Base-by-base conservation (phyloP, 169 alveolate genomes). In the Ichthyophthirius multifiliis region DNA sequence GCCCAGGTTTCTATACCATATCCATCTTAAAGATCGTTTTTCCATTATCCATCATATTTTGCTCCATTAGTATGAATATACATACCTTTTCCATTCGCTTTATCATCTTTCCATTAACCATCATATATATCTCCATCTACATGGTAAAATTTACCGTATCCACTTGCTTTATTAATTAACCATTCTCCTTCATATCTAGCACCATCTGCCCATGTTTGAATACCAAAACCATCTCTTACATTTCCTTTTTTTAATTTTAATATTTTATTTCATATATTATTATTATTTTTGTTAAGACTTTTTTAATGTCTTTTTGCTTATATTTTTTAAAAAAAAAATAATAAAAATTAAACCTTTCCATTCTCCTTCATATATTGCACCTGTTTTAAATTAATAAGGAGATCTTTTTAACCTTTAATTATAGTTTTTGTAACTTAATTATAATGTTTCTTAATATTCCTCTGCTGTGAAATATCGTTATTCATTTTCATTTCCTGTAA, bases 1-100 rank as follows among this genome's bases (percentile, higher is more conserved):
- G 83, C 84, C 96, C 96, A 92, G 20, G 87, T 85, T 77, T 92
- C 96, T 30, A 89, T 74, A 0, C 96, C 96, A 41, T 83, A 86
- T 31, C 94, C 96, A 78, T 92, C 91, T 62, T 92, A 92, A 12
- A 81, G 35, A 43, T 92, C 96, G 34, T 87, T 82, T 55, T 76
- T 71, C 96, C 96, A 92, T 13, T 89, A 74, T 2, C 96, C 96
- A 5, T 48, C 79, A 76, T 83, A 87, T 37, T 48, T 43, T 5
- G 92, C 76, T 2, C 92, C 92, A 43, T 77, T 65, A 31, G 34
- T 74, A 75, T 87, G 87, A 15, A 82, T 43, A 75, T 87, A 87
- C n/a, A 87, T 81, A 4, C 92, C 92, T 30, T 65, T 83, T 9
- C 89, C 92, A n/a, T 67, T 45, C 74, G 71, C 63, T 35, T 82